Evolutionary conservation across 352 stramenopile species (phyloP), one percentile per base, ranked within the genome.

Genomic region (Globisporangium sylvaticum): DNA sequence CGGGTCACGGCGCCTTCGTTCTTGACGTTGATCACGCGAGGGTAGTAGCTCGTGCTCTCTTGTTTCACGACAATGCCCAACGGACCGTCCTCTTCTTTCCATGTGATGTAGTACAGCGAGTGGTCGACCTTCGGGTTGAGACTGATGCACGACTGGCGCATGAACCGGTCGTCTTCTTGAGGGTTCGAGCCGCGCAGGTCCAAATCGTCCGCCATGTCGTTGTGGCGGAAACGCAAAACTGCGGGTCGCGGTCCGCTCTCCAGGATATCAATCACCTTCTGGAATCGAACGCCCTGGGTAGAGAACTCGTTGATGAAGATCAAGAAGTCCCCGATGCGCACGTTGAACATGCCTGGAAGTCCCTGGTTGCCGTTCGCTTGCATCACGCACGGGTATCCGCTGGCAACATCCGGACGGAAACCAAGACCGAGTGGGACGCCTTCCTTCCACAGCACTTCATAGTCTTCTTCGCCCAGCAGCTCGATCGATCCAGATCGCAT

Each of bases 261-360:
- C 10, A 94, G 50, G 22, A 94, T 94, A 61, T 94, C 86, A 46
- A 94, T 92, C 20, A 94, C 84, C 65, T 94, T 94, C 66, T 94
- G 83, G 71, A 94, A 94, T 8, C 84, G 83, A 50, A 94, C 83
- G 25, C 83, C 83, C 46, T 86, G 82, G 1, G 86, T 94, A 25
- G 84, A 90, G 63, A 94, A 92, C 68, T 94, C 86, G 58, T 94
- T 94, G 72, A 94, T 94, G 64, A 94, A 92, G 24, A 89, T 88
- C 34, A 94, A 65, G 55, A 89, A 88, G 24, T 94, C 86, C 3
- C 86, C 86, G 18, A 78, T 79, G 27, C 86, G 81, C n/a, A 94
- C 86, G 57, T 94, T 94, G 70, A 92, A 94, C 86, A 94, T 94
- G 29, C 84, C 86, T 4, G 87, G 87, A 8, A 93, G 79, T 5